These are phyloP conservation scores for Chloranthus sessilifolius DNA, from an alignment of 164 flowering plant species.

Conservation along the genomic window DNA sequence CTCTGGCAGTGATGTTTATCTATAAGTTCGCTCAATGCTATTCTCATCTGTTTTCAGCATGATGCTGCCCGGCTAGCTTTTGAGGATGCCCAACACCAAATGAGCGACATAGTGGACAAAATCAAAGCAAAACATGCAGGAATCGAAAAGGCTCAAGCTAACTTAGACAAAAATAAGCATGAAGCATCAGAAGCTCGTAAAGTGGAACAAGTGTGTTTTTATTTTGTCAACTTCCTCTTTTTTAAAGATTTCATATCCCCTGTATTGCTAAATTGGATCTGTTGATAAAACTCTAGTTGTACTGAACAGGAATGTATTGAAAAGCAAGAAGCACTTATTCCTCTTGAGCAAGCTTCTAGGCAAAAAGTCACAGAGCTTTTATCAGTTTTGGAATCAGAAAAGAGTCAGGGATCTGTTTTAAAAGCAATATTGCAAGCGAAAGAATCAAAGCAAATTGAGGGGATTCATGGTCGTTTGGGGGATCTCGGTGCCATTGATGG, in stretches of 20 bases:
- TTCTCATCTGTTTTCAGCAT: slow-evolving; percentile 51
- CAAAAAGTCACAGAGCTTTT: slow-evolving; percentile 79
- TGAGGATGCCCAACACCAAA: slow-evolving; percentile 66
- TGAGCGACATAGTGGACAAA: slow-evolving; percentile 36
- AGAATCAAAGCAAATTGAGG: slow-evolving; percentile 64
- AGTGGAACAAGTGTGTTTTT: slow-evolving; percentile 58
- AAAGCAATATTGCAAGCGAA: slow-evolving; percentile 84
- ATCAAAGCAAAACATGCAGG: slow-evolving; percentile 32
- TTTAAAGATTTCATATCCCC: not conserved
- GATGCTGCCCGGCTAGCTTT: slow-evolving; percentile 64
- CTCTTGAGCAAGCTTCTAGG: slow-evolving; percentile 88
- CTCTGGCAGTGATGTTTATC: no score
- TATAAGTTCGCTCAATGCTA: not conserved
- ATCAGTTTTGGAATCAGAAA: slow-evolving; percentile 72
- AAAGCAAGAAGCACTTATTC: slow-evolving; percentile 66
- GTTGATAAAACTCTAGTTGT: slow-evolving; percentile 1
- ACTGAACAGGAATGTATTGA: slow-evolving; percentile 54
- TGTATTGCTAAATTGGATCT: not conserved
- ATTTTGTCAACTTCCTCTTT: no score
- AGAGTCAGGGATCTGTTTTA: slow-evolving; percentile 83
- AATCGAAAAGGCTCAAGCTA: slow-evolving; percentile 30
- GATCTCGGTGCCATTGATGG: slow-evolving; percentile 97
- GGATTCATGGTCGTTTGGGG: slow-evolving; percentile 94
- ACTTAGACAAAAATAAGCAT: slow-evolving; percentile 40
- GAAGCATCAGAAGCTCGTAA: slow-evolving; percentile 64